Conservation (phyloP, 257 asterid species). For the Henckelia pumila region DNA sequence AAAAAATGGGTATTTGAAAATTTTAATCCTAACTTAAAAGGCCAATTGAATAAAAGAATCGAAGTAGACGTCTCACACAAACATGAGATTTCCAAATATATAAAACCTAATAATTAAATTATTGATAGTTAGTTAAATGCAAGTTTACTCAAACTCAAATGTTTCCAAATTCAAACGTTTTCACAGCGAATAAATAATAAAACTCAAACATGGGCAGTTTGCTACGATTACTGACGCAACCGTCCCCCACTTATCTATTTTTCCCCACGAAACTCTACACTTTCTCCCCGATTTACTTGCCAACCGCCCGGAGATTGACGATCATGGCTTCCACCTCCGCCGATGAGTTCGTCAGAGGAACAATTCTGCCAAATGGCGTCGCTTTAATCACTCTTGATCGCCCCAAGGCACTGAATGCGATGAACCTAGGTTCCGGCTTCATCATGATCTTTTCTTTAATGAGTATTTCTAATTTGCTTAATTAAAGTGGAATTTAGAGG, state of each 20-base stretch:
- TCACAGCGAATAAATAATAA: background rate
- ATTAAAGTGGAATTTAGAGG: background rate
- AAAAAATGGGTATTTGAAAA: too few species aligned
- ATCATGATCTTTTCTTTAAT: background rate
- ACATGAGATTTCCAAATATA: too few species aligned
- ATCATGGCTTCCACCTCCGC: slow-evolving; percentile 52
- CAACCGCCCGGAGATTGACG: slow-evolving; percentile 36
- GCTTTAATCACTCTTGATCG: slow-evolving; percentile 94
- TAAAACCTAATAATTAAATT: too few species aligned
- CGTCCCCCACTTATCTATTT: slow-evolving; percentile 21
- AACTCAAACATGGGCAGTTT: slow-evolving; percentile 23
- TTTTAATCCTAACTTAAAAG: too few species aligned
- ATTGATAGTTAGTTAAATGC: too few species aligned
- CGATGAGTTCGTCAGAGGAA: slow-evolving; percentile 79
- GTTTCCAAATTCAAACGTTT: background rate
- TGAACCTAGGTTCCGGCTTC: slow-evolving; percentile 63
- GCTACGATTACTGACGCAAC: slow-evolving; percentile 26
- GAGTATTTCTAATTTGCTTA: background rate
- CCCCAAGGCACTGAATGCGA: slow-evolving; percentile 92
- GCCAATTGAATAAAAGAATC: too few species aligned
- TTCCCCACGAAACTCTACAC: slow-evolving; percentile 28
- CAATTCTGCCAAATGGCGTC: slow-evolving; percentile 72
- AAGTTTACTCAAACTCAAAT: background rate
- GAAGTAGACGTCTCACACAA: too few species aligned
- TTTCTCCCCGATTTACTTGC: slow-evolving; percentile 6